phyloP scores from a whole-genome alignment of 192 early-diverging fungal species.

The Coemansia sp. region DNA sequence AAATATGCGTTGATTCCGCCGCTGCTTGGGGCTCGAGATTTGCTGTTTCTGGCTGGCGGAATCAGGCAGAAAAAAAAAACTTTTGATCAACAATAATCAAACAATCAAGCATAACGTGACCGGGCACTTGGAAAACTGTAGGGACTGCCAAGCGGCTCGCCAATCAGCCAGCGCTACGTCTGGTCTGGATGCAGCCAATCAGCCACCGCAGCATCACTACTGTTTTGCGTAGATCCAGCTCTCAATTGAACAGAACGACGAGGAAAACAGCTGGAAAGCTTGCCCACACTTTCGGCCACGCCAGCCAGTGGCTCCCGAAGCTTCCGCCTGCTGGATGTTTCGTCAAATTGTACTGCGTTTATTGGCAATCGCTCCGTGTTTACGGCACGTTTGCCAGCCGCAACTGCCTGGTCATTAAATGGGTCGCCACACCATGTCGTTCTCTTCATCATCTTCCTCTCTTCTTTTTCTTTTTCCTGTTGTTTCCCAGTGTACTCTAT shows the following conservation, averaged over 20 bases:
- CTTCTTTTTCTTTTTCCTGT: conserved; percentile 4
- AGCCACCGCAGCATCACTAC: conserved; percentile 25
- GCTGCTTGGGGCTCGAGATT: background rate
- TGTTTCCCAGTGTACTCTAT: conserved; percentile 7
- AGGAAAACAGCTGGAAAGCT: background rate
- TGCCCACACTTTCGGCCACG: background rate
- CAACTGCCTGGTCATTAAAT: background rate
- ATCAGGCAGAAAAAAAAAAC: conserved; percentile 15
- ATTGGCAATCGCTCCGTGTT: conserved; percentile 1
- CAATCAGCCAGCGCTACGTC: conserved; percentile 37
- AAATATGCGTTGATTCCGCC: conserved; percentile 1
- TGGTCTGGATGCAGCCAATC: conserved; percentile 18
- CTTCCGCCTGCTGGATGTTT: background rate
- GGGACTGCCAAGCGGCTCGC: conserved; percentile 7
- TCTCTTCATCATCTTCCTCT: background rate
- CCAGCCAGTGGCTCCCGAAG: background rate
- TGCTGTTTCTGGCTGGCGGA: background rate
- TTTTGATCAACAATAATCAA: conserved; percentile 11
- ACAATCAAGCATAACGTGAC: conserved; percentile 18
- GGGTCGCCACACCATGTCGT: background rate
- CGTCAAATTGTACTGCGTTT: conserved; percentile 2
- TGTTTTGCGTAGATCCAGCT: background rate
- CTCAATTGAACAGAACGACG: background rate
- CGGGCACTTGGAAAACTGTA: conserved; percentile 8
- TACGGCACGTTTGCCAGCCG: conserved; percentile 2